Conservation (phyloP, 352 stramenopile species). For the Phytophthora hybrid region DNA sequence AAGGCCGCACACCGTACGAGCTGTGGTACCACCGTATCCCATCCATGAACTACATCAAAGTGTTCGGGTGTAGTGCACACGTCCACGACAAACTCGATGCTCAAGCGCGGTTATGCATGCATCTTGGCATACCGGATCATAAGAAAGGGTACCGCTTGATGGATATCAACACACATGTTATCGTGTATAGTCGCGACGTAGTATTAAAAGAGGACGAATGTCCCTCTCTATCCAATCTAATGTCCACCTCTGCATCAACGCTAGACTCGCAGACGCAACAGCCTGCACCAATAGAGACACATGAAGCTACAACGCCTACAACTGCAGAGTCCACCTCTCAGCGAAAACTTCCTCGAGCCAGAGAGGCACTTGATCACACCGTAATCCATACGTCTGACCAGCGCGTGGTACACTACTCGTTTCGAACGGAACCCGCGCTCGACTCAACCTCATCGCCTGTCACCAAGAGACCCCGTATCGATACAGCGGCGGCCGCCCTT, state of each 20-base stretch:
- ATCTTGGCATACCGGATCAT: slow-evolving; percentile 8
- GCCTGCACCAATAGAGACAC: background rate
- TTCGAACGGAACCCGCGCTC: slow-evolving; percentile 4
- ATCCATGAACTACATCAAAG: slow-evolving; percentile 15
- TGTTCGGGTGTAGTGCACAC: slow-evolving; percentile 13
- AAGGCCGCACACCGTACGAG: too few relatives aligned
- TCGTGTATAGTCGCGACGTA: background rate
- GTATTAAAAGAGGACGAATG: too few relatives aligned
- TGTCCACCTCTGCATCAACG: too few relatives aligned
- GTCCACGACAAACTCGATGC: slow-evolving; percentile 14
- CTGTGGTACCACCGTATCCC: too few relatives aligned
- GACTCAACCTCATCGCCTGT: background rate
- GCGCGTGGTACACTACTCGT: slow-evolving; percentile 14
- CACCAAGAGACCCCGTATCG: slow-evolving; percentile 1
- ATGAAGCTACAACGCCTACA: background rate
- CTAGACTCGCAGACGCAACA: background rate
- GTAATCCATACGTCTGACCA: too few relatives aligned
- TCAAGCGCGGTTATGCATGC: slow-evolving; percentile 14
- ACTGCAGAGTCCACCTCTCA: slow-evolving; percentile 12
- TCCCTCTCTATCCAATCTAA: too few relatives aligned
- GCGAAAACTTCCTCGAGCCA: background rate
- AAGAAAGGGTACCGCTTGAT: slow-evolving; percentile 14
- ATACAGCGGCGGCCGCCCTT: background rate
- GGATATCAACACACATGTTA: slow-evolving; percentile 8
- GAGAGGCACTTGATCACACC: background rate